Percentiles rank a stretch among this genome's conserved stretches.
Evolutionary conservation across 192 early-diverging fungal species (phyloP).

Genomic region (Obelidium mucronatum): DNA sequence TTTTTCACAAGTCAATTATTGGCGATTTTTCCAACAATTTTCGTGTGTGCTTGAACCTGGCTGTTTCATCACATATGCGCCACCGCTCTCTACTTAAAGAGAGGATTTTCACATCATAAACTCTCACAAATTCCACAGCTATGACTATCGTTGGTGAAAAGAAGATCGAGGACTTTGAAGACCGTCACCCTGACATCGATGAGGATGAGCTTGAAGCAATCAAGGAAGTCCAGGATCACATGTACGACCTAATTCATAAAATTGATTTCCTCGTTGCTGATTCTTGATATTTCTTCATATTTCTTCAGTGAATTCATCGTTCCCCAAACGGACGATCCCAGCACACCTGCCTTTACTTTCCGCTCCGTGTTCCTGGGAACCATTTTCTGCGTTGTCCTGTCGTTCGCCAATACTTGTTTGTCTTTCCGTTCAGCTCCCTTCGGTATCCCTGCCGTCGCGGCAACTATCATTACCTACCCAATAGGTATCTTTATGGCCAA

Average conservation of each 20-base stretch:
- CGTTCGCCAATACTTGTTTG: slow-evolving; percentile 34
- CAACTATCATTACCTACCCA: slow-evolving; percentile 77
- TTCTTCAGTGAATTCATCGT: slow-evolving; percentile 5
- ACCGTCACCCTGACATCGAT: background rate
- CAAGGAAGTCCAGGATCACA: background rate
- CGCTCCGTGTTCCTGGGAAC: slow-evolving; percentile 30
- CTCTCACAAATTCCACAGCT: too few species aligned
- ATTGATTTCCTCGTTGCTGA: background rate
- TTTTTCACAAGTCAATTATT: too few species aligned
- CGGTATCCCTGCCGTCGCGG: slow-evolving; percentile 71
- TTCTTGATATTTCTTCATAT: background rate
- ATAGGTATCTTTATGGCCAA: slow-evolving; percentile 43
- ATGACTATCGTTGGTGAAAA: background rate
- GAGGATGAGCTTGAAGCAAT: slow-evolving; percentile 20
- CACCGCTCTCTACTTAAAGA: too few species aligned
- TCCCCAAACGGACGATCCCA: too few species aligned
- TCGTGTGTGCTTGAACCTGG: too few species aligned
- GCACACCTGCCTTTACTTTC: slow-evolving; percentile 37
- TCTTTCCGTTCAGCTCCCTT: slow-evolving; percentile 58
- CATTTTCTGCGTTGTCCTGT: slow-evolving; percentile 21
- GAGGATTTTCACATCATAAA: too few species aligned
- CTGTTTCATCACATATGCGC: too few species aligned
- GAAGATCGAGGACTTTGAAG: background rate
- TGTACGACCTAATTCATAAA: slow-evolving; percentile 1
- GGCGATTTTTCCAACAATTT: too few species aligned